These are phyloP conservation scores for Trichomonas gallinae DNA, from an alignment of 208 protist genomes.

Conservation along the genomic window DNA sequence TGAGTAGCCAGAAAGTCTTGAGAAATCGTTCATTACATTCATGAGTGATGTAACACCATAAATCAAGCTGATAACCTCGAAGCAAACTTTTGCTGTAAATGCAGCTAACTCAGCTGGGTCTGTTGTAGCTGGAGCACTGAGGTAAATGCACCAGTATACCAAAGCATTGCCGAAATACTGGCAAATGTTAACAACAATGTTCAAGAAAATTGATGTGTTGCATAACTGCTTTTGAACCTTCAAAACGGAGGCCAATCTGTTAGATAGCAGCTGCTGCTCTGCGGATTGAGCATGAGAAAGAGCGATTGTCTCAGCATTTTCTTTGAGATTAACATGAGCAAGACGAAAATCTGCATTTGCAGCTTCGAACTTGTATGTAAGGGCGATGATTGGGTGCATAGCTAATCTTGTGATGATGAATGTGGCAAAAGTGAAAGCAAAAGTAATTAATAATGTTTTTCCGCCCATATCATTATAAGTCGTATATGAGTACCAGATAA, in stretches of 20 bases:
- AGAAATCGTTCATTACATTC: background rate
- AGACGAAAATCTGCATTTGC: background rate
- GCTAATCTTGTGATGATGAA: background rate
- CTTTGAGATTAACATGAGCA: background rate
- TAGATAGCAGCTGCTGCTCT: background rate
- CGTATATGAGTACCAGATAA: background rate
- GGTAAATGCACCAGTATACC: background rate
- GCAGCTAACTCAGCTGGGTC: background rate
- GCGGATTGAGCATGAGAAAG: background rate
- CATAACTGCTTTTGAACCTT: background rate
- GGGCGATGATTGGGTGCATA: background rate
- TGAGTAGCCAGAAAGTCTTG: background rate
- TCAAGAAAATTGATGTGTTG: background rate
- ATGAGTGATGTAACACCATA: background rate
- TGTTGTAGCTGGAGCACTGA: background rate
- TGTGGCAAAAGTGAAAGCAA: background rate
- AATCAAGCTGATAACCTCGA: background rate
- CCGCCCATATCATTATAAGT: background rate
- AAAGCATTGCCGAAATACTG: background rate
- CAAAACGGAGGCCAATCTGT: background rate
- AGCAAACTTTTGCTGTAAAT: background rate
- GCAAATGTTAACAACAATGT: background rate
- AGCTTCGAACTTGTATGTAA: background rate
- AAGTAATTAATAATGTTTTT: background rate
- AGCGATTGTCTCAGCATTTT: background rate